Conservation (phyloP, 345 rosid genomes). For the Eutrema japonicum region DNA sequence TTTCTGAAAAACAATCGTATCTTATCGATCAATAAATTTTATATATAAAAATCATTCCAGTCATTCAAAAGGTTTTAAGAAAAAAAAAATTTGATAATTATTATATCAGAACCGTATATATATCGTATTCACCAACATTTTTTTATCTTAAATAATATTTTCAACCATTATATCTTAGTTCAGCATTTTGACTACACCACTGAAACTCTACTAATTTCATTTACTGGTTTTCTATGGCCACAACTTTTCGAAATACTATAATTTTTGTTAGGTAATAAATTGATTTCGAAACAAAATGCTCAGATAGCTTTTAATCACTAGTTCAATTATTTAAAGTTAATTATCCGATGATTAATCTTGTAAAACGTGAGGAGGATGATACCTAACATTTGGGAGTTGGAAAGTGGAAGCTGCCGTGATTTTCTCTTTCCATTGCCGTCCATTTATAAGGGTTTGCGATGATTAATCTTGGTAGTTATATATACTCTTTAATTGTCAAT, state of each 20-base stretch:
- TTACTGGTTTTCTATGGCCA: neutral
- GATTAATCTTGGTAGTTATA: too few relatives aligned
- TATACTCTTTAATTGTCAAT: neutral
- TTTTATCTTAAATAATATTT: neutral
- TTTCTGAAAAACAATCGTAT: too few relatives aligned
- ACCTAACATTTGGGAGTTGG: neutral
- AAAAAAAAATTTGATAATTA: too few relatives aligned
- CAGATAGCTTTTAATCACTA: neutral
- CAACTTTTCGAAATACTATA: neutral
- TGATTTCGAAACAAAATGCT: neutral
- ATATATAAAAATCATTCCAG: too few relatives aligned
- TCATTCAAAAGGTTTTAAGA: too few relatives aligned
- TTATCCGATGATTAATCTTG: neutral
- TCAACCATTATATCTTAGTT: neutral
- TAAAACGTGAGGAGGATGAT: neutral
- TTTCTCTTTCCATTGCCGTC: constrained; percentile 15
- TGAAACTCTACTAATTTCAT: neutral
- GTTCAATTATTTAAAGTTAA: neutral
- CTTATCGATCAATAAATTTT: too few relatives aligned
- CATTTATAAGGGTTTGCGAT: constrained; percentile 30
- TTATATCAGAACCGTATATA: too few relatives aligned
- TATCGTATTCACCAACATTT: neutral
- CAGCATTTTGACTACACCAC: neutral
- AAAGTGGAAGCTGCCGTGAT: constrained; percentile 26
- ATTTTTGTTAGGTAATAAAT: too few relatives aligned